Evolutionary conservation across 495 filamentous ascomycete species (phyloP).

Genomic region (Hypomontagnella submonticulosa): DNA sequence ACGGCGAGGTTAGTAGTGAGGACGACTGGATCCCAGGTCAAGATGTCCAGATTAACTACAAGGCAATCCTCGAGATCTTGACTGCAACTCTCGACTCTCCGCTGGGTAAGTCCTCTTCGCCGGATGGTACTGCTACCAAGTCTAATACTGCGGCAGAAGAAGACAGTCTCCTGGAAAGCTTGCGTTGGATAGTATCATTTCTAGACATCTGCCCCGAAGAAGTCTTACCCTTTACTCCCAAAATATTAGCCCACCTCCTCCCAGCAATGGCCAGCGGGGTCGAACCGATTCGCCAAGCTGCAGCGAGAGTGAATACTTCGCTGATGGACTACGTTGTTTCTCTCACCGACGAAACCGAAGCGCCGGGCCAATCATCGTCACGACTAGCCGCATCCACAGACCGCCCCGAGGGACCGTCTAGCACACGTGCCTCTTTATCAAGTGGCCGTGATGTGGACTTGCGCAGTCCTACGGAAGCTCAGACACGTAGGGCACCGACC

Average conservation of each 20-base stretch:
- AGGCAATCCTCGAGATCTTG: slow-evolving; percentile 90
- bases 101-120: slow-evolving; percentile 66
- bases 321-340: slow-evolving; percentile 92
- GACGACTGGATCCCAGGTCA: slow-evolving; percentile 97
- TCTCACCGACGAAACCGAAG: slow-evolving; percentile 78
- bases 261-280: slow-evolving; percentile 94
- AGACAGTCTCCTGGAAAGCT: slow-evolving; percentile 86
- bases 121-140: slow-evolving; percentile 8
- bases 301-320: slow-evolving; percentile 86
- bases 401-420: slow-evolving; percentile 66
- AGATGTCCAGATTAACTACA: slow-evolving; percentile 94
- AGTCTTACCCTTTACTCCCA: slow-evolving; percentile 93
- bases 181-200: slow-evolving; percentile 96
- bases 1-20: slow-evolving; percentile 68
- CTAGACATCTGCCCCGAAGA: slow-evolving; percentile 98
- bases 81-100: slow-evolving; percentile 89
- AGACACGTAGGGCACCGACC: slow-evolving; percentile 51
- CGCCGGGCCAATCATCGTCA: slow-evolving; percentile 53
- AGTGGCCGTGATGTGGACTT: slow-evolving; percentile 64
- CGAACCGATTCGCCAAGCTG: slow-evolving; percentile 87
- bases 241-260: slow-evolving; percentile 88
- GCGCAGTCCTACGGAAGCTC: slow-evolving; percentile 65
- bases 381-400: slow-evolving; percentile 64
- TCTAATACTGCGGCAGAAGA: slow-evolving; percentile 67
- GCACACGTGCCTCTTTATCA: slow-evolving; percentile 62